Percentiles rank a stretch among this genome's conserved stretches.
Evolutionary conservation across 805 yeast species (phyloP).

Genomic region (Ogataea salicorniae): DNA sequence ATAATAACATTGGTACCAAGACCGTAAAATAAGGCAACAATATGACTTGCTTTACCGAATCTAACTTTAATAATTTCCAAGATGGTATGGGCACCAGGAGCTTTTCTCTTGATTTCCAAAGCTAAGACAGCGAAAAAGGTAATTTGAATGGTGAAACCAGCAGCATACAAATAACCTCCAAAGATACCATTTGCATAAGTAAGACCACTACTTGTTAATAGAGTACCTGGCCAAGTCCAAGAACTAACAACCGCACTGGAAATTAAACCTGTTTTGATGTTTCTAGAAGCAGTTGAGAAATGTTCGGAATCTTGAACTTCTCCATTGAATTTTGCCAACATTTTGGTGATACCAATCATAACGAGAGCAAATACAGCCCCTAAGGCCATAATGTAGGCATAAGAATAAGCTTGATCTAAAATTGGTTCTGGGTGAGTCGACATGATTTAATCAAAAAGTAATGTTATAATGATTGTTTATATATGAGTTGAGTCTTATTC

Average conservation of each 20-base stretch:
- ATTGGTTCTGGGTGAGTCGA: slow-evolving; percentile 16
- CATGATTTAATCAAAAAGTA: not conserved
- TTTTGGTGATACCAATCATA: slow-evolving; percentile 35
- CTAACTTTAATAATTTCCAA: slow-evolving; percentile 34
- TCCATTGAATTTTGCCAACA: slow-evolving; percentile 33
- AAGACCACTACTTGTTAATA: slow-evolving; percentile 22
- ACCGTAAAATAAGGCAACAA: slow-evolving; percentile 32
- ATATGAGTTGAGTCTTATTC: no score
- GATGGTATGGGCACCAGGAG: slow-evolving; percentile 39
- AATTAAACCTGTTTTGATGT: slow-evolving; percentile 38
- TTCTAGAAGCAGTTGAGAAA: slow-evolving; percentile 41
- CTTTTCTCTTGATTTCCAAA: slow-evolving; percentile 35
- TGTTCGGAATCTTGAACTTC: slow-evolving; percentile 39
- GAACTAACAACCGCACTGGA: slow-evolving; percentile 40
- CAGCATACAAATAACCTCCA: slow-evolving; percentile 20
- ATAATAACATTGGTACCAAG: slow-evolving; percentile 35
- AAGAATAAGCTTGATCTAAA: slow-evolving; percentile 34
- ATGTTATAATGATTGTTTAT: no score
- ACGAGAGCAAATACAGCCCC: slow-evolving; percentile 41
- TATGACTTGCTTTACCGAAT: slow-evolving; percentile 34
- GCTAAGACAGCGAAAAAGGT: slow-evolving; percentile 34
- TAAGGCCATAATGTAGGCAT: slow-evolving; percentile 35
- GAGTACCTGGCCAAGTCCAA: slow-evolving; percentile 31
- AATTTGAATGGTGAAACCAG: slow-evolving; percentile 35
- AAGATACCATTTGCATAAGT: slow-evolving; percentile 17